Evolutionary conservation across 441 rosid genomes (phyloP), one percentile per base, ranked within the genome.

Genomic region (Adansonia madagascariensis): DNA sequence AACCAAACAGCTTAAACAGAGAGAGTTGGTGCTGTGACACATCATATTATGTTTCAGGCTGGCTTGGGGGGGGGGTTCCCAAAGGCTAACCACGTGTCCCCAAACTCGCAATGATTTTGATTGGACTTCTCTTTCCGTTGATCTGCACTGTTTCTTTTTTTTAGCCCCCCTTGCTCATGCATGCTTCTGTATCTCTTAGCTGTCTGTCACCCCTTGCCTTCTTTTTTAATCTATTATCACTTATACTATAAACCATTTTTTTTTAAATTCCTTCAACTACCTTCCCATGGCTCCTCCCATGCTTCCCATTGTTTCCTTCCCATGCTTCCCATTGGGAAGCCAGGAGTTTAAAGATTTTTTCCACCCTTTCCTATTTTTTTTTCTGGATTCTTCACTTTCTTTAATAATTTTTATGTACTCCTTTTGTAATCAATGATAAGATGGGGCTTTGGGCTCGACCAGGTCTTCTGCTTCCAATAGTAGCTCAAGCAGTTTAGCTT

Each of bases 301-400:
- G n/a, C n/a, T 52, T 52, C 57, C 18, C 57, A 52, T 52, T 35
- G 4, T 15, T 15, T 52, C 7, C 57, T 52, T 52, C 6, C 57
- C 57, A 89, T 86, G 91, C 90, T 65, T 84, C 93, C 88, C 53
- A 62, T 14, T 8, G 57, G 83, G 90, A 86, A 85, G 89, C 89
- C 84, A 1, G 18, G 11, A 10, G 62, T 75, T 72, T 0, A 17
- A 14, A 18, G 39, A 60, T 1, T 59, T 50, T 62, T 39, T 5
- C 22, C 12, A 11, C 10, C 24, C 1, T 44, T 43, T 11, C 12
- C 0, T 10, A 11, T 27, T 31, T 39, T 8, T 4, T 55, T 15
- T 0, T 5, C 8, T 0, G 22, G 4, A 24, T 59, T 15, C 24
- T 44, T 18, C 44, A 4, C 17, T 63, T 39, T 15, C 17, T 12